Evolutionary conservation across 2,329 filamentous ascomycete genomes (phyloP).

Genomic region (Xylariaceae sp.): DNA sequence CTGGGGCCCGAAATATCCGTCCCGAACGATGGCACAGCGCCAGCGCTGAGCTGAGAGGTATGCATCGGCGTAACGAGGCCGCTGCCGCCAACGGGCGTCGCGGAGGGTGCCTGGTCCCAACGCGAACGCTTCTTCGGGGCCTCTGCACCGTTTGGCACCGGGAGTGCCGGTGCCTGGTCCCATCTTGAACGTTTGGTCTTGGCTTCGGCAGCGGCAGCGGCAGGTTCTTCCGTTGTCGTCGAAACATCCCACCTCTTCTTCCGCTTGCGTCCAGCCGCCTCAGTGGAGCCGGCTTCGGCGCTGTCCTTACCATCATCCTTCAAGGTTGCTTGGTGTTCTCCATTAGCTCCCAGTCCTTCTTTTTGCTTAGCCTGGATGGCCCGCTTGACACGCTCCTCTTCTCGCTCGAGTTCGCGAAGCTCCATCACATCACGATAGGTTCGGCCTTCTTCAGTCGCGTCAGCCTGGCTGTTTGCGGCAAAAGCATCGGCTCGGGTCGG

Average conservation of each 20-base stretch:
- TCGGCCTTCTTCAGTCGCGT: constrained; percentile 63
- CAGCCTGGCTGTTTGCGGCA: constrained; percentile 65
- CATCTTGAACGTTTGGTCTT: constrained; percentile 77
- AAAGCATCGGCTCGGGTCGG: constrained; percentile 84
- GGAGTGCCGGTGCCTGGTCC: constrained; percentile 69
- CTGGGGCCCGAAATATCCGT: constrained; percentile 77
- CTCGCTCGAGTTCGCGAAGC: constrained; percentile 80
- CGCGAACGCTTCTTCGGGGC: constrained; percentile 70
- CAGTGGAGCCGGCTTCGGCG: constrained; percentile 62
- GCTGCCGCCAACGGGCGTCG: constrained; percentile 67
- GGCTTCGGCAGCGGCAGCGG: constrained; percentile 46
- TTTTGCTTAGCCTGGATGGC: constrained; percentile 72
- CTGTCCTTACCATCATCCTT: constrained; percentile 70
- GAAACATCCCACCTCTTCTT: constrained; percentile 93
- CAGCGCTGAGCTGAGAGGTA: constrained; percentile 53
- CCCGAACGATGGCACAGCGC: constrained; percentile 62
- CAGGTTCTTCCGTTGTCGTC: constrained; percentile 48
- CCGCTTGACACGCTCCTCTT: constrained; percentile 80
- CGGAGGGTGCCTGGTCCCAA: constrained; percentile 86
- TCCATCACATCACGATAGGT: constrained; percentile 92
- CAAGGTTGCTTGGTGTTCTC: constrained; percentile 65
- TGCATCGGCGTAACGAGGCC: constrained; percentile 77
- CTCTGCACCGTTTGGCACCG: constrained; percentile 48
- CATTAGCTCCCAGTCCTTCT: constrained; percentile 54
- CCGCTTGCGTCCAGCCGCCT: constrained; percentile 66